These are phyloP conservation scores for Pseudogymnoascus sp. DNA, from an alignment of 2,329 filamentous ascomycete species.

Conservation along the genomic window DNA sequence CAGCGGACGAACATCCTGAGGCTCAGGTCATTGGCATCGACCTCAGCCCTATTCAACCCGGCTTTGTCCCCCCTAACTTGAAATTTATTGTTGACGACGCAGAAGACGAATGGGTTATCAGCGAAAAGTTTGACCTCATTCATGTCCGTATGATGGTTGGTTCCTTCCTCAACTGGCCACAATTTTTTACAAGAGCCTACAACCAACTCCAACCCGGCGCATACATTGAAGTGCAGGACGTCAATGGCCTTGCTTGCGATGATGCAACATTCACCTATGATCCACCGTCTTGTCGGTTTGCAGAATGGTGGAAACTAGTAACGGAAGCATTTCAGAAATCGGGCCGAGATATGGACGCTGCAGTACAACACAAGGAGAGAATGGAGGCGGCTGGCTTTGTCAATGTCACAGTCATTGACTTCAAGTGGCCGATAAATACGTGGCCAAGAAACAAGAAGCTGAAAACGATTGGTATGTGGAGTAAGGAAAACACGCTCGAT, in stretches of 20 bases:
- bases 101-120: constrained; percentile 35
- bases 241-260: constrained; percentile 27
- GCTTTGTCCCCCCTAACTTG: constrained; percentile 63
- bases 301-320: constrained; percentile 24
- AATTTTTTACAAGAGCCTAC: constrained; percentile 16
- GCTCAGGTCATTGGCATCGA: constrained; percentile 25
- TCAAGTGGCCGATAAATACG: constrained; percentile 43
- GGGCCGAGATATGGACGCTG: constrained; percentile 29
- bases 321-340: constrained; percentile 30
- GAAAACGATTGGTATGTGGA: constrained; percentile 19
- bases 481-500: constrained; percentile 26
- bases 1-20: constrained; percentile 24
- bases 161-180: constrained; percentile 17
- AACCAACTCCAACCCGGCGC: constrained; percentile 25
- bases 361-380: constrained; percentile 24
- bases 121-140: constrained; percentile 29
- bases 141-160: constrained; percentile 21
- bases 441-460: constrained; percentile 45
- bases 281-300: constrained; percentile 14
- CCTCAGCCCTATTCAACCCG: constrained; percentile 27
- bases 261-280: constrained; percentile 28
- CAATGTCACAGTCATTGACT: constrained; percentile 35
- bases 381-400: constrained; percentile 22
- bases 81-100: constrained; percentile 48
- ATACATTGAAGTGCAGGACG: constrained; percentile 31